phyloP scores from a whole-genome alignment of 2,329 filamentous ascomycete genomes.

The Fusarium robinianum region DNA sequence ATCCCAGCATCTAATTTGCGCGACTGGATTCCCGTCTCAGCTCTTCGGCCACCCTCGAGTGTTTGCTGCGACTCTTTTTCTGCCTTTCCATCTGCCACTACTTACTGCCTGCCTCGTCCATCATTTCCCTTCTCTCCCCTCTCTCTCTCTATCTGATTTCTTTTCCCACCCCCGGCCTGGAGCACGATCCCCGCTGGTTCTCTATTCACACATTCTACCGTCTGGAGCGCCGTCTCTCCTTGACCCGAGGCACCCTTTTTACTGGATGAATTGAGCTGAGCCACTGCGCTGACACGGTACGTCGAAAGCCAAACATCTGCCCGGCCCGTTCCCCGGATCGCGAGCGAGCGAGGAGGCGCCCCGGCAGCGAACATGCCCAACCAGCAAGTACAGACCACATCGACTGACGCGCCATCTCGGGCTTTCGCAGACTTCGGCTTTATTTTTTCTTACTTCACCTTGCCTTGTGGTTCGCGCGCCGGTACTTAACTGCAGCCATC shows the following conservation, averaged over 20 bases:
- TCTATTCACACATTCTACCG: conserved; percentile 11
- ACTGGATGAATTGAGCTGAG: conserved; percentile 32
- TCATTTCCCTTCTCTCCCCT: conserved; percentile 24
- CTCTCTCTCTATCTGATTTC: conserved; percentile 20
- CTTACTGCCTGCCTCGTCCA: conserved; percentile 5
- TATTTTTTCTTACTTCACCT: conserved; percentile 11
- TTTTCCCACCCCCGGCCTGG: conserved; percentile 22
- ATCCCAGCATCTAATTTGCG: conserved; percentile 40
- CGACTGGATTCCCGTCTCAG: conserved; percentile 36
- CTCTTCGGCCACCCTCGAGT: conserved; percentile 30
- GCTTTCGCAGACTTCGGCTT: conserved; percentile 10
- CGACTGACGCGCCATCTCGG: conserved; percentile 25
- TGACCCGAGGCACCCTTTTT: conserved; percentile 13
- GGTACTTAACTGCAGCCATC: conserved; percentile 3
- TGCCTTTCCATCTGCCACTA: conserved; percentile 28
- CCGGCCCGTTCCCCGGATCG: conserved; percentile 20
- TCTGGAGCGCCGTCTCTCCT: conserved; percentile 21
- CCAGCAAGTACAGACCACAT: conserved; percentile 17
- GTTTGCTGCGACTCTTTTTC: conserved; percentile 36
- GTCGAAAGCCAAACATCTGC: conserved; percentile 18
- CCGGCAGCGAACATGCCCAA: conserved; percentile 12
- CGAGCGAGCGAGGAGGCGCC: conserved; percentile 17
- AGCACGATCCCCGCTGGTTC: conserved; percentile 18
- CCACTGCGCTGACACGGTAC: conserved; percentile 37
- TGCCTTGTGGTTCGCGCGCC: no score